These are phyloP conservation scores for Hymenoscyphus scutula DNA, from an alignment of 2,329 filamentous ascomycete species.

Conservation along the genomic window DNA sequence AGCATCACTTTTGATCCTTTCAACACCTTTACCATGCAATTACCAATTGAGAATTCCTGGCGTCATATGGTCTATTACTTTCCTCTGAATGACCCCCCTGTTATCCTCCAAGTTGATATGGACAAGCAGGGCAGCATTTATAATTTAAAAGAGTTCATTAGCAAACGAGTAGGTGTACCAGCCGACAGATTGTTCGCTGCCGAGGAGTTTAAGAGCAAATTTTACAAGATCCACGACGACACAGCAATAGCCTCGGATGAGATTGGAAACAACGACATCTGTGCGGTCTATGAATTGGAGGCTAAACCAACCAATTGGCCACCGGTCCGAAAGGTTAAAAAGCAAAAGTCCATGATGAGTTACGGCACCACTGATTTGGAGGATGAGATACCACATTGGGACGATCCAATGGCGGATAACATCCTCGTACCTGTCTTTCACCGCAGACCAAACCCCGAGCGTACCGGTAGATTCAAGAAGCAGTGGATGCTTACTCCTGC, in stretches of 20 bases:
- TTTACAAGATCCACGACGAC: constrained; percentile 85
- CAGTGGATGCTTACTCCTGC: constrained; percentile 36
- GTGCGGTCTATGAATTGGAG: constrained; percentile 77
- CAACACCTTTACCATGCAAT: constrained; percentile 86
- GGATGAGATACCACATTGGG: constrained; percentile 49
- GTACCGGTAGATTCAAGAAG: constrained; percentile 27
- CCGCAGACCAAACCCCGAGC: constrained; percentile 44
- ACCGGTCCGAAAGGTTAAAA: constrained; percentile 44
- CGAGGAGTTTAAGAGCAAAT: constrained; percentile 79
- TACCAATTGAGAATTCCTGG: constrained; percentile 86
- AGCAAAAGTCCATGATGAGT: constrained; percentile 42
- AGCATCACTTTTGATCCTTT: constrained; percentile 99
- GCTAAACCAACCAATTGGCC: constrained; percentile 75
- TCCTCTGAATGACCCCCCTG: constrained; percentile 68
- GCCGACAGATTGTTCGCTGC: constrained; percentile 68
- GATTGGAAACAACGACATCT: constrained; percentile 61
- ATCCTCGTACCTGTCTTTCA: constrained; percentile 73
- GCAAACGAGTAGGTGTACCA: constrained; percentile 64
- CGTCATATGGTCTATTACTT: constrained; percentile 71
- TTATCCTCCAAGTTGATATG: constrained; percentile 74
- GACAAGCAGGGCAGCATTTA: constrained; percentile 72
- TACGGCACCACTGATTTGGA: constrained; percentile 42
- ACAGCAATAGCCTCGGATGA: constrained; percentile 65
- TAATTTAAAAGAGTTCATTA: constrained; percentile 66
- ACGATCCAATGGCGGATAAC: constrained; percentile 60